Base-by-base conservation (phyloP, 192 early-diverging fungal genomes). In the Phlyctochytrium bullatum region DNA sequence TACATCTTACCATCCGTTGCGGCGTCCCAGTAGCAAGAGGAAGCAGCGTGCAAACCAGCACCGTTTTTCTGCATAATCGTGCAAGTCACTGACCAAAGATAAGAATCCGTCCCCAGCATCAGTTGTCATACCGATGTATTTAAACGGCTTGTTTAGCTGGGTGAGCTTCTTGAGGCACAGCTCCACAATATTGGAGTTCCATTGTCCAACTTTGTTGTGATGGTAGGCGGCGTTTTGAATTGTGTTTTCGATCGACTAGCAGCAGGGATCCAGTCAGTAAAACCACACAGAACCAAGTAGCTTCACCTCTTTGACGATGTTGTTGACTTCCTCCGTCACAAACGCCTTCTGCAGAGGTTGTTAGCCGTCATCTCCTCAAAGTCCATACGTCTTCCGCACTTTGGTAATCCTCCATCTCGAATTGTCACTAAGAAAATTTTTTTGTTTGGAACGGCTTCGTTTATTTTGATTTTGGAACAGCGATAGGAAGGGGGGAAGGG, bases 51-150 rank as follows among this genome's bases (percentile, higher is more conserved):
- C 52, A 92, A 78, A 28, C 91, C 91, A 29, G 88, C 89, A 14
- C 90, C 89, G 73, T 88, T 91, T 71, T 88, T 89, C 79, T 92
- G 90, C 87, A 92, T 86, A 47, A 92, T 90, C 28, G 89, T 85
- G 71, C 89, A 91, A 4, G 89, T 92, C 6, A 91, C 80, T 80
- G 51, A 25, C 28, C 6, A 61, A 4, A 25, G 30, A 60, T 2
- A 34, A 28, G 60, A 2, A 63, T 16, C 78, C 20, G 40, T 47
- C 6, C 40, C 20, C 40, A 14, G 6, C 20, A 6, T 6, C 6
- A 6, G 40, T 14, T 47, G 40, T 20, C 10, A 54, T 76, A 89
- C 89, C 89, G 72, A 92, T 81, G 69, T 90, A 92, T 77, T 92
- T 92, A 72, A 89, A 90, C 29, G 86, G 83, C 72, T 90, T 89